Percentiles rank a stretch among this genome's conserved stretches.
These are phyloP conservation scores for Diplodia seriata DNA, from an alignment of 2,329 filamentous ascomycete species.

Conservation along the genomic window DNA sequence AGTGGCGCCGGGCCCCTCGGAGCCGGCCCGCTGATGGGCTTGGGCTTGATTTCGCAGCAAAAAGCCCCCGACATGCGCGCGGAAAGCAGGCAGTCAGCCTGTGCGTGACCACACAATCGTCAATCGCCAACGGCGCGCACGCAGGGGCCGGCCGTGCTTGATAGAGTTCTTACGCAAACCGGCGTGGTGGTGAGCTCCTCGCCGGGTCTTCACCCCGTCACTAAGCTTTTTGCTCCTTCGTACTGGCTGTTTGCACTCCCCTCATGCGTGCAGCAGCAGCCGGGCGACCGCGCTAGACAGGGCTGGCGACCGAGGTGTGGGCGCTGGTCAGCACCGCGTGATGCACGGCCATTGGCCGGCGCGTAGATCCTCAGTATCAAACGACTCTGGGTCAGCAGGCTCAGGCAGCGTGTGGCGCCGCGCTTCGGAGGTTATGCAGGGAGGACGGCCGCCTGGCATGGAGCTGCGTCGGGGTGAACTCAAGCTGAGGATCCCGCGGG, in stretches of 20 bases:
- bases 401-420: constrained; percentile 18
- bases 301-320: neutral
- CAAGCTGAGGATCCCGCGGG: neutral
- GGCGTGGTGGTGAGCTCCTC: neutral
- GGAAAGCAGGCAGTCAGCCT: neutral
- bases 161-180: constrained; percentile 15
- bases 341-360: constrained; percentile 20
- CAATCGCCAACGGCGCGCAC: neutral
- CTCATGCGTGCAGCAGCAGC: constrained; percentile 6
- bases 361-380: constrained; percentile 19
- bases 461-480: neutral
- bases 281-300: neutral
- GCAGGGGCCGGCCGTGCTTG: neutral
- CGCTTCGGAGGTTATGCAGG: constrained; percentile 15
- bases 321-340: constrained; percentile 24
- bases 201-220: constrained; percentile 3
- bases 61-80: too few relatives aligned
- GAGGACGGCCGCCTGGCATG: too few relatives aligned
- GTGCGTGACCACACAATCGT: neutral
- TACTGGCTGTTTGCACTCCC: neutral
- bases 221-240: constrained; percentile 17
- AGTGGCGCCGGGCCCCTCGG: constrained; percentile 4
- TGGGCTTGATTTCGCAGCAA: neutral
- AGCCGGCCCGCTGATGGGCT: constrained; percentile 8
- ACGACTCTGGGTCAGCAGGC: constrained; percentile 18